Evolutionary conservation across 2,329 filamentous ascomycete genomes (phyloP).

Genomic region (Colletotrichum tropicale): DNA sequence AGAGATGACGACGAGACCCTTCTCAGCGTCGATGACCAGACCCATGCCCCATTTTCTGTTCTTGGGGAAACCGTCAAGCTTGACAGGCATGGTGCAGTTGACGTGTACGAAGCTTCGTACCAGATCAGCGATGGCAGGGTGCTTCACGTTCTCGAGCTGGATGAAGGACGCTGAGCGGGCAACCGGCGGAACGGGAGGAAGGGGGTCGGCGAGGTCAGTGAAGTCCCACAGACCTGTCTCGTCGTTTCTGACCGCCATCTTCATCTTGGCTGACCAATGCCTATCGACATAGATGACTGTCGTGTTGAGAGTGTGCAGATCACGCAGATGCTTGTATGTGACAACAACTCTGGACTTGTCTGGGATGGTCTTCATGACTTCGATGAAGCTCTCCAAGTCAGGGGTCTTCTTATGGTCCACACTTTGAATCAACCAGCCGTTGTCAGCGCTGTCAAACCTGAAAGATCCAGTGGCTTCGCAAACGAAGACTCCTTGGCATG

Average conservation of each 20-base stretch:
- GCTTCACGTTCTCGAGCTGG: conserved; percentile 84
- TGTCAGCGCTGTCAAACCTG: conserved; percentile 88
- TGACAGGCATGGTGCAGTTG: conserved; percentile 90
- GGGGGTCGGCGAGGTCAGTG: conserved; percentile 78
- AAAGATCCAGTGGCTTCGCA: conserved; percentile 96
- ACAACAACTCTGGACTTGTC: conserved; percentile 85
- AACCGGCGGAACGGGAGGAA: conserved; percentile 75
- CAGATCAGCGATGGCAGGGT: conserved; percentile 89
- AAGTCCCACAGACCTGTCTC: conserved; percentile 94
- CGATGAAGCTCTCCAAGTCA: conserved; percentile 85
- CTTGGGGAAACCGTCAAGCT: conserved; percentile 97
- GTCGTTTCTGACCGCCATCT: conserved; percentile 89
- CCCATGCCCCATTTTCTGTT: conserved; percentile 95
- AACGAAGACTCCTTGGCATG: conserved; percentile 90
- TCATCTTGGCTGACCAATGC: conserved; percentile 96
- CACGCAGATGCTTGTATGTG: conserved; percentile 93
- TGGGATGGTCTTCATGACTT: conserved; percentile 88
- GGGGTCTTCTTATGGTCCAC: conserved; percentile 92
- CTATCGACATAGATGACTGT: conserved; percentile 91
- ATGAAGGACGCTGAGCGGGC: conserved; percentile 88
- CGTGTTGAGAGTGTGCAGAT: conserved; percentile 93
- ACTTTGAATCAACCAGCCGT: conserved; percentile 91
- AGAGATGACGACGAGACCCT: conserved; percentile 93
- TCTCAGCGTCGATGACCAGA: conserved; percentile 94
- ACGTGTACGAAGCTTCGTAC: conserved; percentile 95